These are phyloP conservation scores for Xylariaceae sp. DNA, from an alignment of 2,329 filamentous ascomycete genomes.

Conservation along the genomic window DNA sequence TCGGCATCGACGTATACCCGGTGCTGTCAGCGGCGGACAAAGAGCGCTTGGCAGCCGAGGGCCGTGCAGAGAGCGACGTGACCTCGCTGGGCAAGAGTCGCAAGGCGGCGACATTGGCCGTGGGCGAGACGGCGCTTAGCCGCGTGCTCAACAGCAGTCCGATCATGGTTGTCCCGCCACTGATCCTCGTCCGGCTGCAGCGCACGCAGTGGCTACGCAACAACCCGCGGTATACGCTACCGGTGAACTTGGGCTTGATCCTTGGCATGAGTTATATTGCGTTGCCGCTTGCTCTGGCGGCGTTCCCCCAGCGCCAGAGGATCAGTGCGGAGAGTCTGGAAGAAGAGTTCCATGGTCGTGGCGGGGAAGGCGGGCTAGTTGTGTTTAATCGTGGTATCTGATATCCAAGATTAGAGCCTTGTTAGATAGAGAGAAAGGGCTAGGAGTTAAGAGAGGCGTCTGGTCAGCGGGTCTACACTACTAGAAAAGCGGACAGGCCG, in stretches of 20 bases:
- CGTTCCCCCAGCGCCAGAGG: conserved; percentile 89
- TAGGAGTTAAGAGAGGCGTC: neutral
- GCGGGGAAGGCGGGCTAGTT: conserved; percentile 82
- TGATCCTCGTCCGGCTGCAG: conserved; percentile 86
- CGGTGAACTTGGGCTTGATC: conserved; percentile 87
- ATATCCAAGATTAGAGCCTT: conserved; percentile 6
- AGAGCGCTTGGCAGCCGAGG: conserved; percentile 58
- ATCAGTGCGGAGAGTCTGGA: conserved; percentile 80
- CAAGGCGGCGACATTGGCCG: conserved; percentile 86
- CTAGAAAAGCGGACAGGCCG: too few species aligned
- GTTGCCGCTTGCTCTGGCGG: conserved; percentile 85
- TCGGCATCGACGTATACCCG: conserved; percentile 91
- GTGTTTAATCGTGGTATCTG: conserved; percentile 96
- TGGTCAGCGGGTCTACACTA: too few species aligned
- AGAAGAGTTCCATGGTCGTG: conserved; percentile 82
- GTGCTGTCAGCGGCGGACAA: conserved; percentile 76
- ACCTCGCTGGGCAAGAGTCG: conserved; percentile 83
- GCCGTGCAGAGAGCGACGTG: conserved; percentile 69
- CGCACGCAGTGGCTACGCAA: conserved; percentile 80
- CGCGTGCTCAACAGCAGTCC: conserved; percentile 93
- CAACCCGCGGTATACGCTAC: conserved; percentile 77
- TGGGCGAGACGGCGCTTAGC: conserved; percentile 90
- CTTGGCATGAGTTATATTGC: conserved; percentile 86
- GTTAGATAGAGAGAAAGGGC: neutral
- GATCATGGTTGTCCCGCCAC: conserved; percentile 94